A percentile compares a stretch with the other conserved stretches of the same genome.
Conservation (phyloP, 2,329 filamentous ascomycete genomes). For the Pyrenophora teres region DNA sequence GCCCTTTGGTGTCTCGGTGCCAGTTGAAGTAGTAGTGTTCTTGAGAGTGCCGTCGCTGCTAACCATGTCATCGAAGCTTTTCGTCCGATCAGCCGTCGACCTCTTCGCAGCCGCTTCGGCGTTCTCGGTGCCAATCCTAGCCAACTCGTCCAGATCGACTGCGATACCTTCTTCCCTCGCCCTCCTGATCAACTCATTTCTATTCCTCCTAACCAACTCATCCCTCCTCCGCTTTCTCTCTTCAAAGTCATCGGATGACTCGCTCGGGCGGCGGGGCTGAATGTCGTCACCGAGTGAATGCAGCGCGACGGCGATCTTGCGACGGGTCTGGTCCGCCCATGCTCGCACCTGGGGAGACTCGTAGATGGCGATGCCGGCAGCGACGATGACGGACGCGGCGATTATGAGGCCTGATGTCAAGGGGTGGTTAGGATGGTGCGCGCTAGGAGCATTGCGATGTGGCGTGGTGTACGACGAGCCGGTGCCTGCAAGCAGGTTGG, state of each 20-base stretch:
- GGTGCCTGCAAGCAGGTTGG: conserved; percentile 43
- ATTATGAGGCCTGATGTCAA: conserved; percentile 62
- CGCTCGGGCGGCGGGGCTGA: conserved; percentile 48
- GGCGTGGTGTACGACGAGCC: conserved; percentile 25
- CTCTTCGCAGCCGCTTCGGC: conserved; percentile 24
- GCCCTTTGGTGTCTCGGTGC: conserved; percentile 22
- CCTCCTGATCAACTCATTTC: conserved; percentile 43
- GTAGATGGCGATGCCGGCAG: conserved; percentile 66
- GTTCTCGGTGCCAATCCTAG: conserved; percentile 39
- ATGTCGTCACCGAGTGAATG: conserved; percentile 65
- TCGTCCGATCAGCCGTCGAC: conserved; percentile 25
- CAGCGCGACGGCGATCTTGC: conserved; percentile 64
- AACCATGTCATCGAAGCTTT: conserved; percentile 50
- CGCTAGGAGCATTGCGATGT: conserved; percentile 9
- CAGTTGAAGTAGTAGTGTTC: conserved; percentile 32
- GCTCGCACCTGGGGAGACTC: conserved; percentile 66
- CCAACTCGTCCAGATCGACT: conserved; percentile 49
- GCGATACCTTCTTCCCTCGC: conserved; percentile 49
- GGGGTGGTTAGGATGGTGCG: conserved; percentile 34
- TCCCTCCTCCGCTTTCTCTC: conserved; percentile 36
- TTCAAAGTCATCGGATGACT: conserved; percentile 41
- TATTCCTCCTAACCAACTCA: conserved; percentile 41
- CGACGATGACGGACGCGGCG: conserved; percentile 64
- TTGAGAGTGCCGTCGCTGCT: conserved; percentile 47
- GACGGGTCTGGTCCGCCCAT: conserved; percentile 66